These are phyloP conservation scores for Debaryomycetaceae sp. DNA, from an alignment of 1,139 yeast species.

Conservation along the genomic window DNA sequence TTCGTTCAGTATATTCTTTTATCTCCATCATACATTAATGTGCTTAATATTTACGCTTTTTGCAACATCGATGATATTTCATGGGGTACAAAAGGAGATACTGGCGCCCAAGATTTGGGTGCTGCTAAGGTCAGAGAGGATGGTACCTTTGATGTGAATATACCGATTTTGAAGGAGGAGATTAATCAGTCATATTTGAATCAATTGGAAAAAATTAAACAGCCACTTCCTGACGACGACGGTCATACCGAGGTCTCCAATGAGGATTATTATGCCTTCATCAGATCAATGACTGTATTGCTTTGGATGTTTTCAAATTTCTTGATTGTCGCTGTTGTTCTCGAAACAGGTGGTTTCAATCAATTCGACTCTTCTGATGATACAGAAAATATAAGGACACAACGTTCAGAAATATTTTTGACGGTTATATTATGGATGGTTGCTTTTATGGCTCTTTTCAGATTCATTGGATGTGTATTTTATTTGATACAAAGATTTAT, in stretches of 20 bases:
- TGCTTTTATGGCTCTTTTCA: constrained; percentile 71
- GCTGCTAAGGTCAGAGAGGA: constrained; percentile 64
- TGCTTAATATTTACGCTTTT: constrained; percentile 47
- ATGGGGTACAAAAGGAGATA: constrained; percentile 75
- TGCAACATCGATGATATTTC: constrained; percentile 86
- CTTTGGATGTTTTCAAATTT: constrained; percentile 79
- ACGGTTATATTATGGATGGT: constrained; percentile 77
- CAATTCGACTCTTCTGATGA: constrained; percentile 22
- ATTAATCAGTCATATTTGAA: constrained; percentile 58
- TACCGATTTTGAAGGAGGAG: constrained; percentile 61
- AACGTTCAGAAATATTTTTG: constrained; percentile 50
- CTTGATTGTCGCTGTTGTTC: constrained; percentile 65
- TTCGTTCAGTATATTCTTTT: constrained; percentile 43
- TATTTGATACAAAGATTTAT: constrained; percentile 48
- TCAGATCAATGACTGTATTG: constrained; percentile 77
- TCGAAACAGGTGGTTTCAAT: constrained; percentile 63
- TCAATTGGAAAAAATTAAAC: constrained; percentile 60
- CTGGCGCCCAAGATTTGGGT: constrained; percentile 44
- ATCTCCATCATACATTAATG: constrained; percentile 48
- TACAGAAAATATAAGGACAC: constrained; percentile 13
- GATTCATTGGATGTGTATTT: constrained; percentile 64
- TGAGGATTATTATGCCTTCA: constrained; percentile 74
- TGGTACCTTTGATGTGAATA: constrained; percentile 63
- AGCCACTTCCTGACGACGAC: constrained; percentile 25
- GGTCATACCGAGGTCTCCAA: constrained; percentile 39